A percentile compares a stretch with the other conserved stretches of the same genome.
These are phyloP conservation scores for Citrus sp. DNA, from an alignment of 345 rosid genomes.

Conservation along the genomic window DNA sequence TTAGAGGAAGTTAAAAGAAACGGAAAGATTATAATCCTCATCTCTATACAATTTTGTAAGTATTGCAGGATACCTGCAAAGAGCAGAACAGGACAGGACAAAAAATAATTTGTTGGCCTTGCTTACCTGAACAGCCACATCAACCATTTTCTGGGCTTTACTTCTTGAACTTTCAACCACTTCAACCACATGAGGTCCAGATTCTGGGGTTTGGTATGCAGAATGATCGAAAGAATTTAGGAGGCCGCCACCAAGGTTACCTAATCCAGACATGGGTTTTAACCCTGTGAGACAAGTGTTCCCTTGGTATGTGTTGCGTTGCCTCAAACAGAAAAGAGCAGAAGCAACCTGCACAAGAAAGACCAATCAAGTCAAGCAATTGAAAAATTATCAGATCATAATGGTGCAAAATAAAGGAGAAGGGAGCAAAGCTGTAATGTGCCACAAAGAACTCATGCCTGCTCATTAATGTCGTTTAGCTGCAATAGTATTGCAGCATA, in stretches of 20 bases:
- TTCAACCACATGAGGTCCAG: constrained; percentile 63
- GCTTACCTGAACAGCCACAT: constrained; percentile 62
- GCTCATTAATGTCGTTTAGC: constrained; percentile 72
- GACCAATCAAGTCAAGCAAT: constrained; percentile 12
- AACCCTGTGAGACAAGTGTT: constrained; percentile 25
- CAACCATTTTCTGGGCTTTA: constrained; percentile 66
- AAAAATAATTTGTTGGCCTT: not conserved
- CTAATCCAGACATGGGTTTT: constrained; percentile 26
- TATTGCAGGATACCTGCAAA: not conserved
- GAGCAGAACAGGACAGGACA: not conserved
- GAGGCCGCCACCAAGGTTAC: constrained; percentile 42
- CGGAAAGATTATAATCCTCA: not conserved
- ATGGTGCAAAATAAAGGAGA: constrained; percentile 1
- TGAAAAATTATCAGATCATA: not conserved
- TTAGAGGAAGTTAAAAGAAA: not conserved
- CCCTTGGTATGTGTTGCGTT: constrained; percentile 74
- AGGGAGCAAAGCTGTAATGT: constrained; percentile 15
- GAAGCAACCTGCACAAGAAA: constrained; percentile 55
- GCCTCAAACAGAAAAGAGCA: constrained; percentile 68
- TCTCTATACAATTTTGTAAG: not conserved
- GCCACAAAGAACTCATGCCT: constrained; percentile 40
- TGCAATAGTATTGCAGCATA: constrained; percentile 73
- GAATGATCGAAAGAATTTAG: constrained; percentile 35
- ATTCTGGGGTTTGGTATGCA: constrained; percentile 43
- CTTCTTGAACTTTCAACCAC: constrained; percentile 64